Percentiles rank a stretch among this genome's conserved stretches.
These are phyloP conservation scores for Ascocoryne sarcoides DNA, from an alignment of 2,329 filamentous ascomycete genomes.

Conservation along the genomic window DNA sequence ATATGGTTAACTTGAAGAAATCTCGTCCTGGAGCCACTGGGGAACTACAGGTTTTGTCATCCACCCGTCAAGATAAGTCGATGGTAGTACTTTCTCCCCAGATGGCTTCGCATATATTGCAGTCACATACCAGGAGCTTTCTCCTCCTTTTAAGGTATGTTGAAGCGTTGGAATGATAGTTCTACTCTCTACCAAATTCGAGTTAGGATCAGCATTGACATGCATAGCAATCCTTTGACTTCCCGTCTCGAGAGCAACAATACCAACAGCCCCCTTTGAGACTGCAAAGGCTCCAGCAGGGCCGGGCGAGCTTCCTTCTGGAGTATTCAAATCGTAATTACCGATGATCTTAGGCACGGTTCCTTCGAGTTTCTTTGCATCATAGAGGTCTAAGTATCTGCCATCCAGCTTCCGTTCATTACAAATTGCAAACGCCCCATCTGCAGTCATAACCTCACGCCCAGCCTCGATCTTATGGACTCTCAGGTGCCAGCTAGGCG, in stretches of 20 bases:
- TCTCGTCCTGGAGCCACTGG: conserved; percentile 43
- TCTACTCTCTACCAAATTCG: conserved; percentile 64
- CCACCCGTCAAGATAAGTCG: conserved; percentile 53
- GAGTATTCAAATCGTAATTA: conserved; percentile 49
- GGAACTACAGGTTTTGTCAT: conserved; percentile 48
- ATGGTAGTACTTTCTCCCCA: conserved; percentile 41
- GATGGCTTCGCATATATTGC: conserved; percentile 63
- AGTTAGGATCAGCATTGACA: conserved; percentile 71
- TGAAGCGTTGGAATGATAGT: conserved; percentile 64
- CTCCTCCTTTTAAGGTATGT: conserved; percentile 47
- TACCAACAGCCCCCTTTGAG: conserved; percentile 46
- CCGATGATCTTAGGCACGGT: conserved; percentile 48
- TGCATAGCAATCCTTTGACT: conserved; percentile 45
- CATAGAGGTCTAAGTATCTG: conserved; percentile 42
- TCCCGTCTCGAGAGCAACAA: conserved; percentile 39
- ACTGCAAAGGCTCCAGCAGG: conserved; percentile 46
- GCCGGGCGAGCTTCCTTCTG: conserved; percentile 44
- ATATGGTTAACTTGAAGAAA: too few relatives aligned
- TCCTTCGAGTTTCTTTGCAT: conserved; percentile 38
- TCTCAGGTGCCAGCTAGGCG: conserved; percentile 63
- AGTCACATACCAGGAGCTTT: conserved; percentile 58
- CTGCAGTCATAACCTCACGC: conserved; percentile 59
- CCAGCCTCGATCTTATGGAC: conserved; percentile 52
- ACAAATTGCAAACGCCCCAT: conserved; percentile 65
- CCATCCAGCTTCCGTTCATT: conserved; percentile 42